Percentiles rank a stretch among this genome's conserved stretches.
Evolutionary conservation across 495 filamentous ascomycete species (phyloP).

Genomic region (Usnea hakonensis): DNA sequence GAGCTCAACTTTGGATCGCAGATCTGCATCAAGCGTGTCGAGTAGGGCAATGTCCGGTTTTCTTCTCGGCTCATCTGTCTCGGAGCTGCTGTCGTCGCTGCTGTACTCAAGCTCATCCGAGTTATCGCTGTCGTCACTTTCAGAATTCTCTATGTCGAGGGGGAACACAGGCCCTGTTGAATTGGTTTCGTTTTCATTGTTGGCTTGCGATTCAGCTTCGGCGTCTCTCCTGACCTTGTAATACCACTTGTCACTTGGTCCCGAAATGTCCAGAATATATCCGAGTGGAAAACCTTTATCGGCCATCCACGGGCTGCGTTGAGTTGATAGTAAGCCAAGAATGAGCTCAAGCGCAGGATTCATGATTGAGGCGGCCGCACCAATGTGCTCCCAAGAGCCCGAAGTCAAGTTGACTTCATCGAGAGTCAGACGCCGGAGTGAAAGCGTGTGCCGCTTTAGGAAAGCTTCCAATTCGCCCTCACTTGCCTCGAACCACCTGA

Average conservation of each 20-base stretch:
- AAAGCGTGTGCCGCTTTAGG: background rate
- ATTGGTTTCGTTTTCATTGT: too few species aligned
- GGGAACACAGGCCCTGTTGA: too few species aligned
- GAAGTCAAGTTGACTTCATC: background rate
- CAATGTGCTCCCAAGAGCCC: background rate
- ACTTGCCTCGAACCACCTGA: background rate
- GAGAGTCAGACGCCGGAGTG: background rate
- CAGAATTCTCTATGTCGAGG: too few species aligned
- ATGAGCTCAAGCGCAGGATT: background rate
- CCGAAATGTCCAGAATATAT: background rate
- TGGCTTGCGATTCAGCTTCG: too few species aligned
- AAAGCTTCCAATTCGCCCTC: background rate
- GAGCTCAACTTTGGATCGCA: too few species aligned
- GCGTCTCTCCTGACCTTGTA: too few species aligned
- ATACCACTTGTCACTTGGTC: background rate
- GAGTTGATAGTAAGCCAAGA: background rate
- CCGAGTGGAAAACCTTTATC: background rate
- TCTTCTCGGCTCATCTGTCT: background rate
- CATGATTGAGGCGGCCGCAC: background rate
- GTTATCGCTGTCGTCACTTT: background rate
- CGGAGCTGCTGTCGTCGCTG: background rate
- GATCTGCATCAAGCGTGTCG: too few species aligned
- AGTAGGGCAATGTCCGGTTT: too few species aligned
- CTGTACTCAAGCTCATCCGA: background rate
- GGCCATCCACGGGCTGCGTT: too few species aligned